Percentiles rank a stretch among this genome's conserved stretches.
Conservation (phyloP, 257 asterid genomes). For the Nicotiana undulata region DNA sequence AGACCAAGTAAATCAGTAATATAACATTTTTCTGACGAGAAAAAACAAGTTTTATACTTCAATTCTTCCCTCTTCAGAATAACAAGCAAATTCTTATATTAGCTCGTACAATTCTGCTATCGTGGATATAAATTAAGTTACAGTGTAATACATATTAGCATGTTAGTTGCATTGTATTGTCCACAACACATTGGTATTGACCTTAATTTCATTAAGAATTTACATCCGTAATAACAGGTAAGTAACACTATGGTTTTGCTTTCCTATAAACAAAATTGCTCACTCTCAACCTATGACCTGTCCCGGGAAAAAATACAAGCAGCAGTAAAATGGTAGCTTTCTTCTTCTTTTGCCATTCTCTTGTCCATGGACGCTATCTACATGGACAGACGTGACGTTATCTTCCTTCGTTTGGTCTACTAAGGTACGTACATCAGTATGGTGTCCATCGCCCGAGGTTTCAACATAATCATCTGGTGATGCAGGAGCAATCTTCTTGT, state of each 20-base stretch:
- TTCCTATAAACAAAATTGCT: background rate
- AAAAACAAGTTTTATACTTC: too few species aligned
- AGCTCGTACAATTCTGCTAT: background rate
- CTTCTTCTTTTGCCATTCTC: conserved; percentile 20
- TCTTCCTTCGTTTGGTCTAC: conserved; percentile 16
- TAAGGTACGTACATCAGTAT: conserved; percentile 15
- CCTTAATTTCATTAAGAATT: background rate
- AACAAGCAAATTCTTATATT: background rate
- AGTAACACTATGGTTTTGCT: background rate
- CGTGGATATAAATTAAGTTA: too few species aligned
- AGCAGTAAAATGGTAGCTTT: conserved; percentile 28
- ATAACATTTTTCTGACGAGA: too few species aligned
- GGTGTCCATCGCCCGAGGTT: conserved; percentile 14
- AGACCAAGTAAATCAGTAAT: too few species aligned
- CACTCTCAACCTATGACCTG: conserved; percentile 1
- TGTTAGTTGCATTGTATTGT: background rate
- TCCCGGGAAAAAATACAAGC: conserved; percentile 29
- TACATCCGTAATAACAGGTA: background rate
- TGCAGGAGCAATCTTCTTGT: conserved; percentile 50
- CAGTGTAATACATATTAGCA: too few species aligned
- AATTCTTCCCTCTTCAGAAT: conserved; percentile 13
- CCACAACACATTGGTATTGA: background rate
- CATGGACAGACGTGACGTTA: background rate
- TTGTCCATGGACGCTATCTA: conserved; percentile 14
- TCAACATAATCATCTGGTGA: conserved; percentile 35